Conservation (phyloP, 1,139 yeast genomes). For the Yamadazyma diospyri region DNA sequence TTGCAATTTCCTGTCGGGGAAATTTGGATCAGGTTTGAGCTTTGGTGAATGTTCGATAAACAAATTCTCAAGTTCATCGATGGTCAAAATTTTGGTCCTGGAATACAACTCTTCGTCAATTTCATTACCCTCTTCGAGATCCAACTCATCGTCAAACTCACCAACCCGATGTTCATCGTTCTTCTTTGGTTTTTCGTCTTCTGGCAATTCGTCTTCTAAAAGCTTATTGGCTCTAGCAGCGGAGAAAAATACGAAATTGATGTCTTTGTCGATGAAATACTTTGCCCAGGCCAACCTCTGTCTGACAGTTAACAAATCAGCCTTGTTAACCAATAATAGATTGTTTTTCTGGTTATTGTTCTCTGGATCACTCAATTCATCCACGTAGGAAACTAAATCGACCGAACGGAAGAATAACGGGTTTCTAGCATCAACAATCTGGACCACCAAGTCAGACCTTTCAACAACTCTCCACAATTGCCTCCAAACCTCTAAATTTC, state of each 20-base stretch:
- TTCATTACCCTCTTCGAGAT: slow-evolving; percentile 5
- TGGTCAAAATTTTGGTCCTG: slow-evolving; percentile 68
- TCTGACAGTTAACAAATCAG: slow-evolving; percentile 74
- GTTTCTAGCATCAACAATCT: slow-evolving; percentile 96
- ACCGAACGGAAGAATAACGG: slow-evolving; percentile 87
- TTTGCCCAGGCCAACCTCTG: slow-evolving; percentile 89
- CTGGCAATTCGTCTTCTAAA: slow-evolving; percentile 55
- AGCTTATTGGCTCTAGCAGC: slow-evolving; percentile 80
- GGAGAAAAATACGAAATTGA: slow-evolving; percentile 87
- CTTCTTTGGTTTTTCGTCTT: slow-evolving; percentile 16
- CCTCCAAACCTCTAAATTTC: slow-evolving; percentile 97
- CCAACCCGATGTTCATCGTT: slow-evolving; percentile 15
- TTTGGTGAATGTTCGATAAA: slow-evolving; percentile 80
- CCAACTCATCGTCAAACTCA: slow-evolving; percentile 5
- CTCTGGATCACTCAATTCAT: slow-evolving; percentile 58
- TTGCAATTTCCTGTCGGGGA: slow-evolving; percentile 65
- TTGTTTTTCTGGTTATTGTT: slow-evolving; percentile 56
- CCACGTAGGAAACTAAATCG: slow-evolving; percentile 83
- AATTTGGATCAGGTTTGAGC: slow-evolving; percentile 51
- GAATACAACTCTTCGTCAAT: slow-evolving; percentile 26
- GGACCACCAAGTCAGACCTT: slow-evolving; percentile 90
- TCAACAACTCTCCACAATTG: slow-evolving; percentile 98
- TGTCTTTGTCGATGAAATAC: slow-evolving; percentile 64
- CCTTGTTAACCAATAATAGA: slow-evolving; percentile 84
- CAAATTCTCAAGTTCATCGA: slow-evolving; percentile 79